Percentiles rank a stretch among this genome's conserved stretches.
phyloP scores from a whole-genome alignment of 169 alveolate species.

The Cytauxzoon felis region DNA sequence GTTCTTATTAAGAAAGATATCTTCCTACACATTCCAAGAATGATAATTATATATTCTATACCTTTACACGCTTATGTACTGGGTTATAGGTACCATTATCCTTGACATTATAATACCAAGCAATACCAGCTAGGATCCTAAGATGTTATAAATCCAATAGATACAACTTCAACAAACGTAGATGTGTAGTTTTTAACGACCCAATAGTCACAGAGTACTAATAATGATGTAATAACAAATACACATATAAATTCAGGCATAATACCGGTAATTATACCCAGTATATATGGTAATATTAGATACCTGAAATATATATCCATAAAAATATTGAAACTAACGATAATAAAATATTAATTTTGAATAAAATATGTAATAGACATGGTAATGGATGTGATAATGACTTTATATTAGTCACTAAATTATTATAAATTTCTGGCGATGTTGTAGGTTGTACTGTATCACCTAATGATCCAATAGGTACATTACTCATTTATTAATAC shows the following conservation, averaged over 20 bases:
- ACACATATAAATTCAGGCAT: slow-evolving; percentile 25
- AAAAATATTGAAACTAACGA: slow-evolving; percentile 5
- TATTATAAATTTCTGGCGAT: slow-evolving; percentile 9
- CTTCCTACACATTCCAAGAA: neutral
- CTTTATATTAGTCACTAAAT: slow-evolving; percentile 1
- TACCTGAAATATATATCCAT: slow-evolving; percentile 1
- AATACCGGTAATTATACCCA: slow-evolving; percentile 26
- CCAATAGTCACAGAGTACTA: slow-evolving; percentile 22
- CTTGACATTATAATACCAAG: slow-evolving; percentile 32
- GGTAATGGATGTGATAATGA: slow-evolving; percentile 37
- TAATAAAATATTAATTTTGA: slow-evolving; percentile 22
- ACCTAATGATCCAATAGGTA: too few species aligned
- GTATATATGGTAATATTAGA: slow-evolving; percentile 25
- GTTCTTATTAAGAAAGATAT: slow-evolving; percentile 26
- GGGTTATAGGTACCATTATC: slow-evolving; percentile 1
- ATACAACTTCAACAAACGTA: neutral
- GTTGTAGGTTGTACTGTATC: too few species aligned
- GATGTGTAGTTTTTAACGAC: slow-evolving; percentile 34
- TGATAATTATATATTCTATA: neutral
- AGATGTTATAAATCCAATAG: neutral
- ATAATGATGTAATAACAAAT: slow-evolving; percentile 9
- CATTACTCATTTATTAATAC: too few species aligned
- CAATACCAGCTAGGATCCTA: slow-evolving; percentile 32
- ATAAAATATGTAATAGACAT: slow-evolving; percentile 21
- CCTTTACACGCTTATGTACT: slow-evolving; percentile 14